These are phyloP conservation scores for Penicilliopsis zonata DNA, from an alignment of 495 filamentous ascomycete species.

Conservation along the genomic window DNA sequence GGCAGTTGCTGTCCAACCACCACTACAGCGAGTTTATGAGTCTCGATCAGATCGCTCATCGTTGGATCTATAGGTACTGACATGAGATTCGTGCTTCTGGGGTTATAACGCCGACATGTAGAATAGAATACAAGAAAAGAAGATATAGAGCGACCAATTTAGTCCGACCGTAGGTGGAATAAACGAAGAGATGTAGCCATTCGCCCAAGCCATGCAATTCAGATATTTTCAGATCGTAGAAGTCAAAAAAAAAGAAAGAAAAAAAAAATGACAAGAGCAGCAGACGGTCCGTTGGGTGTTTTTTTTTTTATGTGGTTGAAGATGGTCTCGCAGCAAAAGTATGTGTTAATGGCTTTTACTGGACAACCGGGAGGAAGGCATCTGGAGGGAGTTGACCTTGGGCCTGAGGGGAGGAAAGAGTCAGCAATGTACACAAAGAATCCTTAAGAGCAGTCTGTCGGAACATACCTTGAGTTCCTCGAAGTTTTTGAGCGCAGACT, in stretches of 20 bases:
- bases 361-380: slow-evolving; percentile 20
- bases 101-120: slow-evolving; percentile 11
- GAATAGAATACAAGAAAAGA: slow-evolving; percentile 7
- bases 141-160: background rate
- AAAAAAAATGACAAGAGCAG: slow-evolving; percentile 5
- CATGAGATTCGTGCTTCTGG: slow-evolving; percentile 9
- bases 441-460: background rate
- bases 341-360: too few species aligned
- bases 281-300: too few species aligned
- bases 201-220: slow-evolving; percentile 35
- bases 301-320: slow-evolving; percentile 4
- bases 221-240: slow-evolving; percentile 2
- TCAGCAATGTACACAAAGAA: slow-evolving; percentile 1
- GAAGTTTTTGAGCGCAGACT: slow-evolving; percentile 55
- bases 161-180: background rate
- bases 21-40: slow-evolving; percentile 3
- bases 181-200: slow-evolving; percentile 7
- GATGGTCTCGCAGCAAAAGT: too few species aligned
- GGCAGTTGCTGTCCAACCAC: slow-evolving; percentile 8
- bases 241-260: slow-evolving; percentile 2
- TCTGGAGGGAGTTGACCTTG: slow-evolving; percentile 27
- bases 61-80: slow-evolving; percentile 10
- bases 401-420: slow-evolving; percentile 10
- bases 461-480: slow-evolving; percentile 37
- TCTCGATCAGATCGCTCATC: too few species aligned